Evolutionary conservation across 352 stramenopile genomes (phyloP).

Genomic region (Phytophthora vignae): DNA sequence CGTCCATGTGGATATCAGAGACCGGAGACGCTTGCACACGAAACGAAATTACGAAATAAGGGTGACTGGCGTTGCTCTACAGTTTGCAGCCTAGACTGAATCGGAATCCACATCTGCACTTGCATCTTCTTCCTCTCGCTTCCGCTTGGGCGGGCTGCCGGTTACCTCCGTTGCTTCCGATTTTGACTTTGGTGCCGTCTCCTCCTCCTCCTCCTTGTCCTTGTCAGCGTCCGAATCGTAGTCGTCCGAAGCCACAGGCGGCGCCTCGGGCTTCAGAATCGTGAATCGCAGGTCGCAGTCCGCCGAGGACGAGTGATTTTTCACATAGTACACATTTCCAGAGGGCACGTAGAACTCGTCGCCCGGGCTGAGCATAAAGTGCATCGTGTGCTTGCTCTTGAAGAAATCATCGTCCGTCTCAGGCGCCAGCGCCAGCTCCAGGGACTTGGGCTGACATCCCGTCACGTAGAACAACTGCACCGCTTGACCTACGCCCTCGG

Average conservation of each 20-base stretch:
- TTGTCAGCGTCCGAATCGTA: slow-evolving; percentile 36
- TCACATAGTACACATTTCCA: slow-evolving; percentile 96
- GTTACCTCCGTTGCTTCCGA: slow-evolving; percentile 15
- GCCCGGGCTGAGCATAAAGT: slow-evolving; percentile 93
- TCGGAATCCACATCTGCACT: slow-evolving; percentile 26
- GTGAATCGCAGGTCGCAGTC: slow-evolving; percentile 94
- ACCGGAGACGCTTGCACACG: slow-evolving; percentile 10
- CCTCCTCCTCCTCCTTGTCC: slow-evolving; percentile 13
- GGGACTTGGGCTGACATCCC: slow-evolving; percentile 81
- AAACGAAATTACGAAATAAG: slow-evolving; percentile 26
- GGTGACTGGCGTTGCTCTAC: slow-evolving; percentile 1
- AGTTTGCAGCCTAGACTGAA: slow-evolving; percentile 22
- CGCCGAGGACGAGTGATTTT: slow-evolving; percentile 94
- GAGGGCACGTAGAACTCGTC: slow-evolving; percentile 98
- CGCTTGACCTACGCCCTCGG: slow-evolving; percentile 93
- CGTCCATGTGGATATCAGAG: slow-evolving; percentile 19
- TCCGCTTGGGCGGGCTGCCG: slow-evolving; percentile 35
- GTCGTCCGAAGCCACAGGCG: slow-evolving; percentile 19
- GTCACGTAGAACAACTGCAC: slow-evolving; percentile 96
- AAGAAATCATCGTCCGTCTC: slow-evolving; percentile 87
- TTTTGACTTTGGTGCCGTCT: slow-evolving; percentile 9
- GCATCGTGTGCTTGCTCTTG: slow-evolving; percentile 90
- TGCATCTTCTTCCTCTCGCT: slow-evolving; percentile 29
- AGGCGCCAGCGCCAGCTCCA: slow-evolving; percentile 79
- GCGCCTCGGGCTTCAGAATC: slow-evolving; percentile 90